Percentiles rank a stretch among this genome's conserved stretches.
Conservation (phyloP, 768 basidiomycete species). For the Hebeloma cylindrosporum region DNA sequence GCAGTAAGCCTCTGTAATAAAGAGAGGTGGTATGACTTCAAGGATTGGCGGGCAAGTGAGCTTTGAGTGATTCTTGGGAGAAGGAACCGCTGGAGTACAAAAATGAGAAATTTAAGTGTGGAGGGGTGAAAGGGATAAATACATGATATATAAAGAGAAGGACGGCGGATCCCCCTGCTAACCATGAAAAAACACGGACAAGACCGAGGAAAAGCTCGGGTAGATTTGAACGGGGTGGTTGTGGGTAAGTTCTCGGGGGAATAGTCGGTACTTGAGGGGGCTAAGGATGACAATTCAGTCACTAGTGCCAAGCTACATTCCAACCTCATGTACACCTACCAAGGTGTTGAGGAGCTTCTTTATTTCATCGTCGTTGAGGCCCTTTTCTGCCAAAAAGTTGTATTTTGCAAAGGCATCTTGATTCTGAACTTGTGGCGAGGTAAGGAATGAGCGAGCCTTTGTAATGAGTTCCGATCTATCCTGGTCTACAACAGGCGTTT, state of each 20-base stretch:
- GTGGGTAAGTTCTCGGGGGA: conserved; percentile 75
- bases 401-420: conserved; percentile 60
- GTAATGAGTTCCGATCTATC: conserved; percentile 40
- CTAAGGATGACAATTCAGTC: conserved; percentile 18
- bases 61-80: conserved; percentile 65
- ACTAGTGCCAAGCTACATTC: background rate
- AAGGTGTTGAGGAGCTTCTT: conserved; percentile 54
- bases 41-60: conserved; percentile 57
- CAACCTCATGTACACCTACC: conserved; percentile 37
- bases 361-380: conserved; percentile 61
- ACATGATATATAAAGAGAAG: conserved; percentile 69
- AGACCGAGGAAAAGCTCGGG: conserved; percentile 66
- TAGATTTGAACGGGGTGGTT: conserved; percentile 64
- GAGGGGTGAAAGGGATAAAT: background rate
- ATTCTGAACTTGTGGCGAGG: conserved; percentile 60
- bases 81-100: conserved; percentile 67
- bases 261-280: conserved; percentile 45
- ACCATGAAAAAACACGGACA: conserved; percentile 62
- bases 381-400: conserved; percentile 69
- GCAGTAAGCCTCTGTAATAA: conserved; percentile 55
- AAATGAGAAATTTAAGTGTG: conserved; percentile 10
- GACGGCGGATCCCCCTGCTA: conserved; percentile 60
- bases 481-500: background rate
- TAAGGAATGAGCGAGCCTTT: conserved; percentile 63
- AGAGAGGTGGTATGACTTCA: conserved; percentile 58